phyloP scores from a whole-genome alignment of 2,329 filamentous ascomycete genomes.

The Ophiostoma sp. region DNA sequence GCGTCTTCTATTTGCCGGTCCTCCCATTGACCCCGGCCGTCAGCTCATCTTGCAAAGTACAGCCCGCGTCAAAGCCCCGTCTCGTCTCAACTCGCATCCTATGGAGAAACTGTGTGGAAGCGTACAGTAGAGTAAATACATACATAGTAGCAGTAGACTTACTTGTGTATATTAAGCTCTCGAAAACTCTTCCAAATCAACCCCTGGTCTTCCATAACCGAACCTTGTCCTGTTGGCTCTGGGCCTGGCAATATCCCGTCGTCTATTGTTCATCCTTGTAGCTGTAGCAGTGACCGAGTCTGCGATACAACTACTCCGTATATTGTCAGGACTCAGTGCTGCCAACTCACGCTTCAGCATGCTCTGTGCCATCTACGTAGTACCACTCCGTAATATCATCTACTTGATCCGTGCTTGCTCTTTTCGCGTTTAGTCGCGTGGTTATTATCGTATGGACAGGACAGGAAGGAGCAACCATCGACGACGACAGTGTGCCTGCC shows the following conservation, averaged over 20 bases:
- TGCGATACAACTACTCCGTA: background rate
- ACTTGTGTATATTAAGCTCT: background rate
- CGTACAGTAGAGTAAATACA: too few species aligned
- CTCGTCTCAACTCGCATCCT: background rate
- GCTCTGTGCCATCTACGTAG: background rate
- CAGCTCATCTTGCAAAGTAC: conserved; percentile 1
- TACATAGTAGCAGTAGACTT: background rate
- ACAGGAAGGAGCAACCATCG: background rate
- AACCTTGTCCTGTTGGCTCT: background rate
- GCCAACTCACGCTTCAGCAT: background rate
- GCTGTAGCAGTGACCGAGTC: background rate
- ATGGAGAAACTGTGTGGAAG: background rate
- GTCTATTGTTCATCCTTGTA: background rate
- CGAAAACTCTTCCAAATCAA: background rate
- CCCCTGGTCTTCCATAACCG: conserved; percentile 8
- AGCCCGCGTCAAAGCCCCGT: conserved; percentile 1
- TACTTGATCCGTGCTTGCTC: too few species aligned
- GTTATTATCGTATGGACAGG: background rate
- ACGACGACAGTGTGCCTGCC: background rate
- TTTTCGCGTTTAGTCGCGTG: background rate
- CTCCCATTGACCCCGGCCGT: background rate
- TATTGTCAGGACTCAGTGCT: background rate
- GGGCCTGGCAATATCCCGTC: background rate
- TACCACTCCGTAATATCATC: too few species aligned
- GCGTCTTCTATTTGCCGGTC: background rate